Evolutionary conservation across 2,329 filamentous ascomycete genomes (phyloP).

Genomic region (Orbilia oligospora): DNA sequence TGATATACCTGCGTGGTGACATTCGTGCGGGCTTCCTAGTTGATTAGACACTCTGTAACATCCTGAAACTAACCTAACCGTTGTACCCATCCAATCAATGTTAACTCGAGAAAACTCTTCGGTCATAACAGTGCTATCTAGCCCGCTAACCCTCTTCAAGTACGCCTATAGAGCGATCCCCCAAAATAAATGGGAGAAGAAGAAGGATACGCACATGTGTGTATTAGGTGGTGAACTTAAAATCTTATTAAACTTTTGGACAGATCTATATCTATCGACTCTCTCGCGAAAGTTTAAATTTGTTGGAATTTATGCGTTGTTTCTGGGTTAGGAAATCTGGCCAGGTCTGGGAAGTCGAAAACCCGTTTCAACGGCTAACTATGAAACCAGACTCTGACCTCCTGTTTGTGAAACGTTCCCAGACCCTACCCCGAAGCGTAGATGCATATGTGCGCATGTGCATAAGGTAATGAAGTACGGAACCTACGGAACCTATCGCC

Average conservation of each 20-base stretch:
- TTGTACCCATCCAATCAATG: neutral
- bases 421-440: no score
- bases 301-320: slow-evolving; percentile 28
- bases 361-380: slow-evolving; percentile 1
- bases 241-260: no score
- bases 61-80: slow-evolving; percentile 16
- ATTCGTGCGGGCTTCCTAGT: neutral
- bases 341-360: neutral
- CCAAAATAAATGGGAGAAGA: neutral
- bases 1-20: neutral
- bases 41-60: slow-evolving; percentile 17
- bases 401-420: neutral
- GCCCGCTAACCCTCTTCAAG: neutral
- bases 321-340: neutral
- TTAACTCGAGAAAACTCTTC: neutral
- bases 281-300: neutral
- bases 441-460: no score
- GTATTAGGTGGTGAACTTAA: neutral
- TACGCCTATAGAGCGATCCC: neutral
- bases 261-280: no score
- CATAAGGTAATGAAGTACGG: neutral
- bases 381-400: slow-evolving; percentile 4
- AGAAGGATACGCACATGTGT: neutral
- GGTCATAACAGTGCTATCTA: neutral
- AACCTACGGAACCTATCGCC: neutral